Evolutionary conservation across 1,284 basidiomycete genomes (phyloP).

Genomic region (Pyrrhoderma noxium): DNA sequence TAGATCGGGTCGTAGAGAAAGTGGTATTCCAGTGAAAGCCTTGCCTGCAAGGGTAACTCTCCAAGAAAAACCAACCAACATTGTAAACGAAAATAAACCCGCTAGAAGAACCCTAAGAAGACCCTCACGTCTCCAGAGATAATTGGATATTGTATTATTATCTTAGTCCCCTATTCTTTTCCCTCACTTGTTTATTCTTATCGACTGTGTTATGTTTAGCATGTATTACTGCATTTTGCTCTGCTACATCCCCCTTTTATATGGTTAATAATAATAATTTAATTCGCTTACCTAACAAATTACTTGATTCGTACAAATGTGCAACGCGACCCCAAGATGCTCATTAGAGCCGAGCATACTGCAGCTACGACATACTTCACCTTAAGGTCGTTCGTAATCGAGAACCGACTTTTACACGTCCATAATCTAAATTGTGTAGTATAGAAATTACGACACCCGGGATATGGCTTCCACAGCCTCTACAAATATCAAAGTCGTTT

Average conservation of each 20-base stretch:
- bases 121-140: conserved; percentile 1
- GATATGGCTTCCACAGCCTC: conserved; percentile 48
- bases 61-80: conserved; percentile 16
- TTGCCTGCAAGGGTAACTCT: conserved; percentile 8
- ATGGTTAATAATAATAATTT: background rate
- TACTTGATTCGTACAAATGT: background rate
- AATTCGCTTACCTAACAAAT: background rate
- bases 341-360: conserved; percentile 2
- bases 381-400: too few species aligned
- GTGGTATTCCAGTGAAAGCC: conserved; percentile 6
- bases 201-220: background rate
- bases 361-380: background rate
- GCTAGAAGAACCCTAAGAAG: conserved; percentile 8
- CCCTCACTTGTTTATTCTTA: background rate
- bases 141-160: background rate
- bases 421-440: too few species aligned
- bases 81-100: conserved; percentile 1
- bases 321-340: conserved; percentile 6
- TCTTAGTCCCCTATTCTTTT: conserved; percentile 1
- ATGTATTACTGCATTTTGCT: background rate
- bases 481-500: conserved; percentile 90
- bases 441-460: too few species aligned
- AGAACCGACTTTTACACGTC: too few species aligned
- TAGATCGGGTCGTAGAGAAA: background rate
- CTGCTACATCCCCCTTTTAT: background rate